Evolutionary conservation across 202 grass and related monocot genomes (phyloP), one percentile per base, ranked within the genome.

Genomic region (Brachypodium distachyon): DNA sequence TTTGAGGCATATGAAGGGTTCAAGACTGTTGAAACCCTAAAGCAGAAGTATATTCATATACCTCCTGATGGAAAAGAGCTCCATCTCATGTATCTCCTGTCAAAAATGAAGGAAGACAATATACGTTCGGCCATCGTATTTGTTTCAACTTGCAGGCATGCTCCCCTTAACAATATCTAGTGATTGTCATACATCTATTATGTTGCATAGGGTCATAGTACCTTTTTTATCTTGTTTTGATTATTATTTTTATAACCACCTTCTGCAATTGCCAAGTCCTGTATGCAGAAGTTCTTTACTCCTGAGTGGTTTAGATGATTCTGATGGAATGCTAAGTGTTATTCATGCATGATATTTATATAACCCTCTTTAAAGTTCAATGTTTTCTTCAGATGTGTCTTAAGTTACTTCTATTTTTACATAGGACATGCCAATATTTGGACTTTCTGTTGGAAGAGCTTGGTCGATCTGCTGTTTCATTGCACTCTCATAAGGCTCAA

Each of bases 1-100:
- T 98, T 87, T 69, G 91, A 98, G 81, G 96, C 84, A 38, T 93
- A 98, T 39, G 84, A 92, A 88, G 95, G 91, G 48, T 91, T 89
- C 65, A 98, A 95, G 68, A 98, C 89, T 23, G 89, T 98, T 22
- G 91, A 98, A 27, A 85, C 85, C 72, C 86, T 98, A 66, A 92
- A 84, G 37, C 91, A 98, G 72, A 33, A 88, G 14, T 98, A 90
- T 55, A 69, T 98, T 9, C 82, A 87, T 79, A 64, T 87, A 39
- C 89, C 96, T 78, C 42, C 72, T 44, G 83, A 87, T 28, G 79
- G 64, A 61, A 95, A 98, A 73, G 91, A 98, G 77, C 84, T 98
- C 19, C 89, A 95, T 76, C 87, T 98, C 68, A 62, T 76, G 57
- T 74, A 98, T 86, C 79, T 98, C 25, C 75, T 98, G n/a, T 90